Evolutionary conservation across 2,329 filamentous ascomycete genomes (phyloP).

Genomic region (Fusarium sp.): DNA sequence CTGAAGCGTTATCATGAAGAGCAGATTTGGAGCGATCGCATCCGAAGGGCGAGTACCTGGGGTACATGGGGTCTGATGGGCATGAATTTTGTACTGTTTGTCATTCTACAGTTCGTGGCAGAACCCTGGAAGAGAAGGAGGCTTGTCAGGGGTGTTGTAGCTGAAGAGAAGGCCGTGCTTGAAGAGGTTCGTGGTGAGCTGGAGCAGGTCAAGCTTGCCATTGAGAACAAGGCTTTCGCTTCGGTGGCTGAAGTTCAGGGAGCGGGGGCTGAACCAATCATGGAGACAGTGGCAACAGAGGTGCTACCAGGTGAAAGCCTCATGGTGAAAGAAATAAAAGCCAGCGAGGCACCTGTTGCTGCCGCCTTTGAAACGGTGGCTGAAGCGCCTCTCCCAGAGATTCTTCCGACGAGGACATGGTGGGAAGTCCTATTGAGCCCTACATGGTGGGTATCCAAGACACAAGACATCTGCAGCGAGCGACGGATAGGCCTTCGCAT

Average conservation of each 20-base stretch:
- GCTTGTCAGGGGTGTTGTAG: slow-evolving; percentile 85
- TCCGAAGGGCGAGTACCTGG: slow-evolving; percentile 96
- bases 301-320: slow-evolving; percentile 6
- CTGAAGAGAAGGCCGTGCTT: slow-evolving; percentile 75
- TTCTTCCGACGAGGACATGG: slow-evolving; percentile 54
- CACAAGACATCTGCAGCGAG: slow-evolving; percentile 75
- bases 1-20: slow-evolving; percentile 96
- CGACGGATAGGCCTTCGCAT: slow-evolving; percentile 73
- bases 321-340: slow-evolving; percentile 1
- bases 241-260: slow-evolving; percentile 29
- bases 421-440: slow-evolving; percentile 59
- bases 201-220: slow-evolving; percentile 50
- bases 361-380: slow-evolving; percentile 15
- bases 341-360: slow-evolving; percentile 12
- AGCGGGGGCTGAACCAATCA: slow-evolving; percentile 2
- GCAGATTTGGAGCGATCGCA: slow-evolving; percentile 99
- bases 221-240: slow-evolving; percentile 44
- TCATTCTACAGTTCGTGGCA: slow-evolving; percentile 87
- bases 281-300: slow-evolving; percentile 20
- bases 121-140: slow-evolving; percentile 90
- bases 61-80: slow-evolving; percentile 99
- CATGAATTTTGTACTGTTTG: slow-evolving; percentile 89
- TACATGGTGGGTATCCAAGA: slow-evolving; percentile 61
- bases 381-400: slow-evolving; percentile 11
- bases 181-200: slow-evolving; percentile 64